These are phyloP conservation scores for Thelonectria rubi DNA, from an alignment of 2,329 filamentous ascomycete species.

Conservation along the genomic window DNA sequence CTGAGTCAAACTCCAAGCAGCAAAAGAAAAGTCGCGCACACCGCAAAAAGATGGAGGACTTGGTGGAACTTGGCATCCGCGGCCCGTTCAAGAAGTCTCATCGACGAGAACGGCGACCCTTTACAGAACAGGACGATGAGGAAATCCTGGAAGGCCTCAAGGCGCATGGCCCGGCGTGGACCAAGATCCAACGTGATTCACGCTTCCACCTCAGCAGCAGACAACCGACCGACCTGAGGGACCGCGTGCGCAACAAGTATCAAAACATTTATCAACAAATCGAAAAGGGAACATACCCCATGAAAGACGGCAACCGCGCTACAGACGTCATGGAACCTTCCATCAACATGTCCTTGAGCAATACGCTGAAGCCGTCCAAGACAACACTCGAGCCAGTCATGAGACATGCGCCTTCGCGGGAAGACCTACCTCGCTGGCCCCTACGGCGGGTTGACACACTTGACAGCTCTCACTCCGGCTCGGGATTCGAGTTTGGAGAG, in stretches of 20 bases:
- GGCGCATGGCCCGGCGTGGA: constrained; percentile 70
- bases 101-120: constrained; percentile 67
- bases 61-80: constrained; percentile 66
- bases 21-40: constrained; percentile 63
- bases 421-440: constrained; percentile 59
- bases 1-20: constrained; percentile 51
- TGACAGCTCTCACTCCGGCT: constrained; percentile 38
- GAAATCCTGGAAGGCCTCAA: constrained; percentile 69
- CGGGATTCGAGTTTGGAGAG: constrained; percentile 57
- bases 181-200: constrained; percentile 69
- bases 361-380: constrained; percentile 53
- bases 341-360: constrained; percentile 59
- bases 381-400: constrained; percentile 52
- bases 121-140: constrained; percentile 69
- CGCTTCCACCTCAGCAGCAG: constrained; percentile 65
- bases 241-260: constrained; percentile 71
- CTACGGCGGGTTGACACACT: constrained; percentile 46
- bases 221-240: constrained; percentile 70
- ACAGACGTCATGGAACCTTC: constrained; percentile 61
- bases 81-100: constrained; percentile 70
- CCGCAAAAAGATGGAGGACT: constrained; percentile 64
- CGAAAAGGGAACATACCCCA: constrained; percentile 62
- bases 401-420: constrained; percentile 53
- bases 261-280: constrained; percentile 65
- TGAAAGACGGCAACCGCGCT: constrained; percentile 52